phyloP scores from a whole-genome alignment of 2,329 filamentous ascomycete genomes.

The Aspergillus awamori region DNA sequence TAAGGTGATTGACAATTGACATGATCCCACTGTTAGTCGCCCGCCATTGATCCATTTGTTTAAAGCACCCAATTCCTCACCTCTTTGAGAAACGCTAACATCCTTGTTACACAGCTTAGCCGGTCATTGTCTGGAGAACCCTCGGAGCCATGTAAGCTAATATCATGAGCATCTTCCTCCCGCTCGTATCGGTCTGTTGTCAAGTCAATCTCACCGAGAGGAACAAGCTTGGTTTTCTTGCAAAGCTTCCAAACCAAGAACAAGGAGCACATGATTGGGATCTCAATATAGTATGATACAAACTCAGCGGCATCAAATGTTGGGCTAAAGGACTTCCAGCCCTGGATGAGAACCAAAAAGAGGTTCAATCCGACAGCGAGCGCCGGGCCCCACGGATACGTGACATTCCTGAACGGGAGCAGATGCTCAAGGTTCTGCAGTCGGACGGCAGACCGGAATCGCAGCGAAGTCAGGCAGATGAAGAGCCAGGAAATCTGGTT shows the following conservation, averaged over 20 bases:
- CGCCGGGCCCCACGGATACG: constrained; percentile 65
- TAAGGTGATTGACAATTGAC: no score
- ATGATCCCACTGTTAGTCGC: no score
- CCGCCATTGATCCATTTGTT: no score
- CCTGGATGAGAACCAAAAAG: constrained; percentile 65
- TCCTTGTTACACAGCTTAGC: no score
- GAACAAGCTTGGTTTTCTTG: constrained; percentile 51
- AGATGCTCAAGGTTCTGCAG: constrained; percentile 63
- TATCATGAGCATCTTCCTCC: neutral
- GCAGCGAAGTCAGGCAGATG: constrained; percentile 65
- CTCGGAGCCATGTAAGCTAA: no score
- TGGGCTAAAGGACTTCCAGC: constrained; percentile 63
- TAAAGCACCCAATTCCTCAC: no score
- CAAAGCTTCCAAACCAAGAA: constrained; percentile 60
- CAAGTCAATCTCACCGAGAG: constrained; percentile 54
- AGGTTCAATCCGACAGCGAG: constrained; percentile 60
- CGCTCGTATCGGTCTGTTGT: constrained; percentile 49
- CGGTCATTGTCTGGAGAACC: no score
- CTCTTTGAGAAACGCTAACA: no score
- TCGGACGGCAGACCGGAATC: constrained; percentile 62
- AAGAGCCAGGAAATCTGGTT: constrained; percentile 67
- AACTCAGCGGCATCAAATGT: constrained; percentile 62
- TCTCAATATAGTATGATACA: constrained; percentile 65
- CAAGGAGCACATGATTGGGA: constrained; percentile 62
- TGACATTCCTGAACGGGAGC: constrained; percentile 68